Conservation (phyloP, 2,329 filamentous ascomycete genomes). For the Arthrobotrys sinensis region DNA sequence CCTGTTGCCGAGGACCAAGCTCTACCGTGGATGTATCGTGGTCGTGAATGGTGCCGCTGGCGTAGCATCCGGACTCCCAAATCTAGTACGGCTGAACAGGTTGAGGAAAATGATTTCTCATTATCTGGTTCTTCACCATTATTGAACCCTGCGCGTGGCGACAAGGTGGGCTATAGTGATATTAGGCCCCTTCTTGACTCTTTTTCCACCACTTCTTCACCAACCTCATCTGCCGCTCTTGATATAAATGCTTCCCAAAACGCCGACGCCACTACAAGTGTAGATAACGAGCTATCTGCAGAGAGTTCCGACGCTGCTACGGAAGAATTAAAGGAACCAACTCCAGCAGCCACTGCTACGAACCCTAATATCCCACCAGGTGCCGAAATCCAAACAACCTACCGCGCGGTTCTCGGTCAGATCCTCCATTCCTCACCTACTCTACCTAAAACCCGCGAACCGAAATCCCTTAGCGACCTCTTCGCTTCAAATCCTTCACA, state of each 20-base stretch:
- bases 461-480: slow-evolving; percentile 33
- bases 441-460: slow-evolving; percentile 44
- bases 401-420: slow-evolving; percentile 52
- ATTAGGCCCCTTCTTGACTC: slow-evolving; percentile 46
- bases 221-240: background rate
- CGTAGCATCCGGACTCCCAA: slow-evolving; percentile 55
- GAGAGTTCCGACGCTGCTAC: background rate
- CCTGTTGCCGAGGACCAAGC: slow-evolving; percentile 61
- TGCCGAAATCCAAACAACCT: slow-evolving; percentile 44
- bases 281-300: background rate
- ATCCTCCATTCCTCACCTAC: slow-evolving; percentile 60
- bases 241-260: background rate
- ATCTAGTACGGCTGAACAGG: background rate
- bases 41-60: slow-evolving; percentile 63
- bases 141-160: slow-evolving; percentile 33
- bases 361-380: slow-evolving; percentile 12
- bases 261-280: background rate
- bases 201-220: background rate
- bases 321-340: background rate
- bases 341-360: background rate
- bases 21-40: slow-evolving; percentile 63
- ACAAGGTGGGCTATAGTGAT: slow-evolving; percentile 34
- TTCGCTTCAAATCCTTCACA: slow-evolving; percentile 17
- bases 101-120: slow-evolving; percentile 18
- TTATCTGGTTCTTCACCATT: slow-evolving; percentile 19